Conservation (phyloP, 257 asterid species). For the Galeopsis tetrahit region DNA sequence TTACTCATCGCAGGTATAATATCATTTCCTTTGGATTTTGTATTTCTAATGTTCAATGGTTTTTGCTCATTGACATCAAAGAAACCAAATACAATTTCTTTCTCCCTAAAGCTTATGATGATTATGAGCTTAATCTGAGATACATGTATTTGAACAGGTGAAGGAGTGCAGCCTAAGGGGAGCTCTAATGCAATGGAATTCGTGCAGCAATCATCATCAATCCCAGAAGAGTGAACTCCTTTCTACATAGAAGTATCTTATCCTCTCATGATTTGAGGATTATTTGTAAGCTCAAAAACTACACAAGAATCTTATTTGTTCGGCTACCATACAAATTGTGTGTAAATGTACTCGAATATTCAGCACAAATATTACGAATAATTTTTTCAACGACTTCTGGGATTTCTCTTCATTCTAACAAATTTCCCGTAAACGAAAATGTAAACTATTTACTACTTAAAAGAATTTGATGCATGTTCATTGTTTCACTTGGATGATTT, state of each 20-base stretch:
- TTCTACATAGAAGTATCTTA: constrained; percentile 6
- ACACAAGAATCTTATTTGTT: not conserved
- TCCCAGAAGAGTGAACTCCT: constrained; percentile 26
- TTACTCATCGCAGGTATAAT: constrained; percentile 55
- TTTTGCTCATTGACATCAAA: not conserved
- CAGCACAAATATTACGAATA: not conserved
- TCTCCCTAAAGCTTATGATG: not conserved
- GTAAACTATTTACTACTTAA: not conserved
- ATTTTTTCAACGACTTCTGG: not conserved
- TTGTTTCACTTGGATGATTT: not conserved
- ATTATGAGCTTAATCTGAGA: constrained; percentile 1
- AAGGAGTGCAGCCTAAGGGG: constrained; percentile 57
- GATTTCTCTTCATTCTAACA: not conserved
- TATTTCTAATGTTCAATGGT: not conserved
- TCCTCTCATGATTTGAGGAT: constrained; percentile 22
- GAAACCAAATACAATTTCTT: not conserved
- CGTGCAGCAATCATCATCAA: constrained; percentile 15
- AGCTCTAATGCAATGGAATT: constrained; percentile 38
- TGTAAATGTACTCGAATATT: constrained; percentile 28
- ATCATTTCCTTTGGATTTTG: not conserved
- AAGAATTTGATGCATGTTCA: not conserved
- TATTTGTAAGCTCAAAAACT: not conserved
- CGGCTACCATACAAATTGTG: constrained; percentile 19
- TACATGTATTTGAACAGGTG: constrained; percentile 33
- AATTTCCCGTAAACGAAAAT: not conserved